A percentile compares a stretch with the other conserved stretches of the same genome.
phyloP scores from a whole-genome alignment of 148 eudicot species.

The Polygonum maritimum region DNA sequence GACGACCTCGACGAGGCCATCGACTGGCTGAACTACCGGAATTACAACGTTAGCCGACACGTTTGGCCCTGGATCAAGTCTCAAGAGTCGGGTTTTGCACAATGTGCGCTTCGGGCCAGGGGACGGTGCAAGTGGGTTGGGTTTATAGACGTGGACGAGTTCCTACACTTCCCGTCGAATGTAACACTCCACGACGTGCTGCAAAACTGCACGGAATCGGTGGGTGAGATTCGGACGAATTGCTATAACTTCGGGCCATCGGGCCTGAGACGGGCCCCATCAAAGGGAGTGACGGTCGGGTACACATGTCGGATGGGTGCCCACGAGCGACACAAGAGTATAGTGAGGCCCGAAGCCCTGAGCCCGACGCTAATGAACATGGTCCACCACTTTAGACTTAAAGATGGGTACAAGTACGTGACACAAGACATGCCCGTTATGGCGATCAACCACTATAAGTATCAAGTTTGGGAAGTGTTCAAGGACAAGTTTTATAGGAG shows the following conservation, averaged over 20 bases:
- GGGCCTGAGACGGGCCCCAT: slow-evolving; percentile 26
- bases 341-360: slow-evolving; percentile 42
- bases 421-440: slow-evolving; percentile 14
- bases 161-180: slow-evolving; percentile 28
- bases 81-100: slow-evolving; percentile 60
- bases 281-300: slow-evolving; percentile 35
- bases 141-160: slow-evolving; percentile 58
- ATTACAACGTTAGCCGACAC: slow-evolving; percentile 34
- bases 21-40: slow-evolving; percentile 13
- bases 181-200: slow-evolving; percentile 19
- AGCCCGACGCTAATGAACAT: slow-evolving; percentile 29
- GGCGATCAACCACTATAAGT: slow-evolving; percentile 66
- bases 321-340: slow-evolving; percentile 52
- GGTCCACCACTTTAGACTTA: slow-evolving; percentile 49
- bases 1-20: slow-evolving; percentile 23
- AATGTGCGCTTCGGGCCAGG: slow-evolving; percentile 44
- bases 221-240: slow-evolving; percentile 28
- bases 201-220: slow-evolving; percentile 2
- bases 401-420: slow-evolving; percentile 16
- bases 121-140: slow-evolving; percentile 47
- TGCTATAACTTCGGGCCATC: slow-evolving; percentile 56
- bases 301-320: slow-evolving; percentile 37
- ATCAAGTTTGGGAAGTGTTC: slow-evolving; percentile 88
- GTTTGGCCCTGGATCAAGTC: slow-evolving; percentile 62
- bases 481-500: slow-evolving; percentile 77